Percentiles rank a stretch among this genome's conserved stretches.
Conservation (phyloP, 2,329 filamentous ascomycete genomes). For the Grosmannia clavigera region DNA sequence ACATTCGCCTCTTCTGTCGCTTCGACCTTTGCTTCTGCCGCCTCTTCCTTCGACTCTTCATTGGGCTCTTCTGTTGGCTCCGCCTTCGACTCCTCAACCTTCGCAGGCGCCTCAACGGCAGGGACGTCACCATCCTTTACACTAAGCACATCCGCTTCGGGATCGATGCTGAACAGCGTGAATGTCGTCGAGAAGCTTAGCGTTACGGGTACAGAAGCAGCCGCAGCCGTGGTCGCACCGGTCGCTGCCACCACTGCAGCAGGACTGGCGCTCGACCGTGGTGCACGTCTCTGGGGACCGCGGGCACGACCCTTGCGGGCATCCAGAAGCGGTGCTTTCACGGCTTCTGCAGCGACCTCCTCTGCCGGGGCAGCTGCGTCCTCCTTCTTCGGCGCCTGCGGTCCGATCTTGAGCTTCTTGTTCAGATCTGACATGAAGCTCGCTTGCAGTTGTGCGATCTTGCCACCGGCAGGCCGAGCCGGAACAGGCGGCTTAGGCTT, state of each 20-base stretch:
- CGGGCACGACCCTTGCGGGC: slow-evolving; percentile 82
- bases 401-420: slow-evolving; percentile 74
- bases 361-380: slow-evolving; percentile 39
- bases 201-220: slow-evolving; percentile 19
- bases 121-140: slow-evolving; percentile 12
- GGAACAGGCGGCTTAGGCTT: slow-evolving; percentile 81
- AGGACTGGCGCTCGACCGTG: slow-evolving; percentile 18
- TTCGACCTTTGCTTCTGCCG: not conserved
- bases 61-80: not conserved
- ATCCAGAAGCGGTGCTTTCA: slow-evolving; percentile 73
- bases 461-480: slow-evolving; percentile 62
- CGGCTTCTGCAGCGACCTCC: slow-evolving; percentile 41
- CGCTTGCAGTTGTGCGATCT: slow-evolving; percentile 83
- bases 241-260: slow-evolving; percentile 18
- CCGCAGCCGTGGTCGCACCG: slow-evolving; percentile 14
- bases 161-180: slow-evolving; percentile 40
- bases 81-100: not conserved
- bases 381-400: slow-evolving; percentile 65
- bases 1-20: not conserved
- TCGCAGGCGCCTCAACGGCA: not conserved
- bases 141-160: slow-evolving; percentile 33
- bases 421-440: slow-evolving; percentile 92
- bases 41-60: not conserved
- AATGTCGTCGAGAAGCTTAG: slow-evolving; percentile 35
- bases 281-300: slow-evolving; percentile 55